Conservation (phyloP, 495 filamentous ascomycete species). For the Penicillium simplicissimum region DNA sequence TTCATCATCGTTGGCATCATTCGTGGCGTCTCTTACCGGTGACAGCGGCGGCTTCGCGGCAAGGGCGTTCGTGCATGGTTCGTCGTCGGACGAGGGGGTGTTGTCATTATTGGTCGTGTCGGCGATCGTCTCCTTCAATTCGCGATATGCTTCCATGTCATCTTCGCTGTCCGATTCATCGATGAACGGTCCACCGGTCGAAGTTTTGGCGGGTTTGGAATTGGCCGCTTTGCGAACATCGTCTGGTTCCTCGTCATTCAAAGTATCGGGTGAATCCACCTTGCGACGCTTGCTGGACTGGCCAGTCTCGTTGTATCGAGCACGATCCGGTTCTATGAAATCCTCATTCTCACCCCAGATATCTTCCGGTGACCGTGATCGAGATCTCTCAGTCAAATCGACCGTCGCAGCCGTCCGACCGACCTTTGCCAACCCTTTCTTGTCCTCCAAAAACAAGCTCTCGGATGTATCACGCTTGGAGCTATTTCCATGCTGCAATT, state of each 20-base stretch:
- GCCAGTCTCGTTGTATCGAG: conserved; percentile 32
- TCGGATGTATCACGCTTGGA: conserved; percentile 27
- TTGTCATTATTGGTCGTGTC: conserved; percentile 9
- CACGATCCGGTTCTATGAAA: conserved; percentile 14
- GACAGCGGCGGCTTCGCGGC: conserved; percentile 25
- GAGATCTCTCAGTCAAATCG: conserved; percentile 11
- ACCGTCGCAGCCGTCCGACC: conserved; percentile 2
- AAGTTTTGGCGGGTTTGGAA: conserved; percentile 10
- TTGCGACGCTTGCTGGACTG: conserved; percentile 43
- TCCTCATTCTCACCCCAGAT: conserved; percentile 39
- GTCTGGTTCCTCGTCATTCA: conserved; percentile 13
- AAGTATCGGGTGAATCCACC: conserved; percentile 31
- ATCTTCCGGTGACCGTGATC: conserved; percentile 39
- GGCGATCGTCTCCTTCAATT: conserved; percentile 18
- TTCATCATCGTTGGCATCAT: conserved; percentile 55
- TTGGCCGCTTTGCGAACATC: conserved; percentile 8
- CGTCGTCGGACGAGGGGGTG: conserved; percentile 21
- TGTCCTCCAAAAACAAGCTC: conserved; percentile 48
- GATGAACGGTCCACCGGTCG: conserved; percentile 38
- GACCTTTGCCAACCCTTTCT: conserved; percentile 25
- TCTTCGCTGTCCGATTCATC: conserved; percentile 70
- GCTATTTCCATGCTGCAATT: conserved; percentile 17
- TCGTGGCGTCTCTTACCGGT: conserved; percentile 60
- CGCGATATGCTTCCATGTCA: conserved; percentile 38
- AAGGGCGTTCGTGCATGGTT: conserved; percentile 53